These are phyloP conservation scores for Fraxinus sp. DNA, from an alignment of 305 asterid species.

Conservation along the genomic window DNA sequence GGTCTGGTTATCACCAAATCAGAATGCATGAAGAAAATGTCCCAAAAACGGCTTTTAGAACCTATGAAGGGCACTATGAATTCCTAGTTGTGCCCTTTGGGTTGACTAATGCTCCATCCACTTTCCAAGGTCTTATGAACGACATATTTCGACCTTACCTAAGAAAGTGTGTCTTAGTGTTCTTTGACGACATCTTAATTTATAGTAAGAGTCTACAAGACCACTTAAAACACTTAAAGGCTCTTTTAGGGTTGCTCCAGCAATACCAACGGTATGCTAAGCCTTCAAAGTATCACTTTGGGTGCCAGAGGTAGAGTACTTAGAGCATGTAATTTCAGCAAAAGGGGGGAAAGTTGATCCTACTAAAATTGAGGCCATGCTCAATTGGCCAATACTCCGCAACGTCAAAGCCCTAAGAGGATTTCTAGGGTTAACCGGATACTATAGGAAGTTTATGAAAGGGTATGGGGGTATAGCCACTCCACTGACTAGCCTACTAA, in stretches of 20 bases:
- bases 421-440: neutral
- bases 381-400: neutral
- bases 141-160: neutral
- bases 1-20: no score
- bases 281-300: no score
- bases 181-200: neutral
- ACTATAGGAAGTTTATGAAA: neutral
- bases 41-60: neutral
- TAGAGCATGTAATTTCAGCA: neutral
- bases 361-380: neutral
- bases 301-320: neutral
- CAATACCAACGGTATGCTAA: no score
- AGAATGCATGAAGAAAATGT: neutral
- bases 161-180: neutral
- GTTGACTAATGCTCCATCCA: neutral
- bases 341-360: neutral
- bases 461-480: neutral
- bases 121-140: neutral
- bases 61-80: neutral
- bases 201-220: no score
- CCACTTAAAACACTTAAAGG: no score
- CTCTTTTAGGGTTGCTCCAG: no score
- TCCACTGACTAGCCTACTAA: neutral
- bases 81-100: neutral
- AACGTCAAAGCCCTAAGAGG: neutral